Conservation (phyloP, 495 filamentous ascomycete species). For the Penicillium daleae region DNA sequence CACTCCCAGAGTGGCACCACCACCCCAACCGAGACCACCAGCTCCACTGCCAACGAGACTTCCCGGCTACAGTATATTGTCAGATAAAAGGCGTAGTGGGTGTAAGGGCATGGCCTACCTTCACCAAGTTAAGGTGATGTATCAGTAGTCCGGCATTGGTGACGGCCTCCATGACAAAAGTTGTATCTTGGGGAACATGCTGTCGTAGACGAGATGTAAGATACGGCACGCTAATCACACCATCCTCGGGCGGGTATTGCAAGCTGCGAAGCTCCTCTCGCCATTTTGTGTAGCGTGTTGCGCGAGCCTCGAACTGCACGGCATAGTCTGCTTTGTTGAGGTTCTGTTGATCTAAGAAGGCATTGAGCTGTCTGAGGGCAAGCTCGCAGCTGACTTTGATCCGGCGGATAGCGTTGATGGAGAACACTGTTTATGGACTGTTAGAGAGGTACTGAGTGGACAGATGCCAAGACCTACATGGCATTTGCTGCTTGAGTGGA, state of each 20-base stretch:
- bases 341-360: slow-evolving; percentile 16
- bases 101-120: slow-evolving; percentile 6
- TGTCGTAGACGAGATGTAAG: slow-evolving; percentile 52
- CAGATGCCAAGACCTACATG: slow-evolving; percentile 27
- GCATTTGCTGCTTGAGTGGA: slow-evolving; percentile 83
- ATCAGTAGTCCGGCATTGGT: slow-evolving; percentile 76
- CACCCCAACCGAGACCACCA: slow-evolving; percentile 90
- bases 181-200: slow-evolving; percentile 70
- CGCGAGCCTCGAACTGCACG: slow-evolving; percentile 12
- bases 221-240: slow-evolving; percentile 22
- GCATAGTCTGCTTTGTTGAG: slow-evolving; percentile 13
- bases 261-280: slow-evolving; percentile 3
- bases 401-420: slow-evolving; percentile 62
- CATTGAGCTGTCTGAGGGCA: slow-evolving; percentile 26
- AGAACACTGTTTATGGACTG: slow-evolving; percentile 51
- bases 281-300: slow-evolving; percentile 16
- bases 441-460: background rate
- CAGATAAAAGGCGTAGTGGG: background rate
- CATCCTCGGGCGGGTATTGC: slow-evolving; percentile 13
- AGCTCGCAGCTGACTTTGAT: slow-evolving; percentile 26
- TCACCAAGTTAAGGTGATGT: slow-evolving; percentile 54
- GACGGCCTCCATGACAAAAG: slow-evolving; percentile 83
- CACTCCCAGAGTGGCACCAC: slow-evolving; percentile 79
- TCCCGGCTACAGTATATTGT: slow-evolving; percentile 17
- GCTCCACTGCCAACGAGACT: slow-evolving; percentile 60